phyloP scores from a whole-genome alignment of 768 basidiomycete species.

The Psilocybe azurescens region DNA sequence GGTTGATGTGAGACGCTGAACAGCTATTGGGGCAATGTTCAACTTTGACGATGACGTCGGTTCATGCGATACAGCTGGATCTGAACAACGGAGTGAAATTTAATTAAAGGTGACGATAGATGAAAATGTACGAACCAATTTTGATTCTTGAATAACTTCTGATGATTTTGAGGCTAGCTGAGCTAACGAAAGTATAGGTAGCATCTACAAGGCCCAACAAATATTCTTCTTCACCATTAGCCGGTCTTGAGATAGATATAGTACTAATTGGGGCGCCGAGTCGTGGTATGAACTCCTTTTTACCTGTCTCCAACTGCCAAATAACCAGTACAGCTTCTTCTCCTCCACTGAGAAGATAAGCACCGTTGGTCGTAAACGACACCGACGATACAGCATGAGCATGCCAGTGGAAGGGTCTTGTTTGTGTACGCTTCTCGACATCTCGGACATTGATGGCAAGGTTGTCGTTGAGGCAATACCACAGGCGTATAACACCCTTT shows the following conservation, averaged over 20 bases:
- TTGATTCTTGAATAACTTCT: constrained; percentile 80
- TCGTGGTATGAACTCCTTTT: constrained; percentile 91
- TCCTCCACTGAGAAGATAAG: constrained; percentile 92
- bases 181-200: constrained; percentile 74
- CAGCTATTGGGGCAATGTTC: constrained; percentile 67
- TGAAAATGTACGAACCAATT: constrained; percentile 55
- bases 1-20: constrained; percentile 75
- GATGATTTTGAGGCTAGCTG: constrained; percentile 73
- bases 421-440: constrained; percentile 82
- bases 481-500: constrained; percentile 84
- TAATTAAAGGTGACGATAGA: background rate
- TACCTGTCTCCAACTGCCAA: constrained; percentile 92
- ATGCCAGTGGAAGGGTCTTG: constrained; percentile 94
- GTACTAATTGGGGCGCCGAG: constrained; percentile 86
- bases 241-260: constrained; percentile 60
- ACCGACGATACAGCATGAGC: constrained; percentile 91
- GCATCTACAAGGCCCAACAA: constrained; percentile 85
- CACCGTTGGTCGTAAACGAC: constrained; percentile 88
- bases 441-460: constrained; percentile 54
- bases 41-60: constrained; percentile 44
- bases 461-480: constrained; percentile 87
- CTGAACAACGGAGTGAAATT: constrained; percentile 21
- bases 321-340: constrained; percentile 97
- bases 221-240: constrained; percentile 79
- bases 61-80: constrained; percentile 33